Base-by-base conservation (phyloP, 2,329 filamentous ascomycete species). In the Simplicillium sp. region DNA sequence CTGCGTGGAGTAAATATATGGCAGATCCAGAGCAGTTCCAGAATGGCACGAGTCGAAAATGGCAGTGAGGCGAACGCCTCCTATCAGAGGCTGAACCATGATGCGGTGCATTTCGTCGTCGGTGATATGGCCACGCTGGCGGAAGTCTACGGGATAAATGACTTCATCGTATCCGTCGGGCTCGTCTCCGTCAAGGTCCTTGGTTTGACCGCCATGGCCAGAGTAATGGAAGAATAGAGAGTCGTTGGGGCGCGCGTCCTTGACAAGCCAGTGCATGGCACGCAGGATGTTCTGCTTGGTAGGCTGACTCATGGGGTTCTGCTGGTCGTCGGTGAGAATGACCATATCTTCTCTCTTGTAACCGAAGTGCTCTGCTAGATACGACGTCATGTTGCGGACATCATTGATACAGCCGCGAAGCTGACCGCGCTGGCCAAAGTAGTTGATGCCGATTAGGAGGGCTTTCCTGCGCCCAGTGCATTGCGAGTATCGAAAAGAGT, bases 281-380 rank as follows among this genome's bases (percentile, higher is more conserved):
- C 90, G 78, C 31, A 97, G 64, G 42, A 97, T 94, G 57, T 97
- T 97, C 50, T 87, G 84, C 62, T 96, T 96, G 5, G 88, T 95
- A 8, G 90, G 90, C 65, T 95, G 87, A 64, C 87, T 94, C 85
- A 96, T 94, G 18, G 87, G 87, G 53, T 95, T 95, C 60, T 95
- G 87, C 66, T 96, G 89, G 59, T 97, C 90, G 57, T 97, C 90
- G 32, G 90, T 96, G 58, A 97, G 73, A 46, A 92, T 82, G 15
- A 97, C 90, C 90, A 97, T 97, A 57, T 97, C 89, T 62, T 96
- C 90, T 44, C 88, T 73, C 64, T 87, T 88, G 62, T 97, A 97
- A 25, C 85, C 85, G 60, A 94, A 96, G 56, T 87, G 81, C 61
- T 89, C 80, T 48, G 87, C 86, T 44, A 97, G 70, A 58, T 95